Conservation (phyloP, 345 rosid species). For the Eutrema japonicum region DNA sequence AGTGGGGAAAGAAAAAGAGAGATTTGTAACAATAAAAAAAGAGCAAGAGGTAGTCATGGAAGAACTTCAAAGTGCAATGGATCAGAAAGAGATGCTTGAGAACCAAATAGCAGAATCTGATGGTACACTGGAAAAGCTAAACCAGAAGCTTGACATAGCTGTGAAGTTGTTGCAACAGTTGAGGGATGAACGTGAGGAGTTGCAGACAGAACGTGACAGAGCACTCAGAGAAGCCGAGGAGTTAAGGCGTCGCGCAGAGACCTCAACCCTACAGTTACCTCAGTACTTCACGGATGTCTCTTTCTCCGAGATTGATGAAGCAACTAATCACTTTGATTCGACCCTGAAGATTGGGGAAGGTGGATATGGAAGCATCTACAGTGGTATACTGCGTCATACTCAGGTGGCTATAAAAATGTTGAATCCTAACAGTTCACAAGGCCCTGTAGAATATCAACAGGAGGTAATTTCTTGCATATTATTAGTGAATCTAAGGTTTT, state of each 20-base stretch:
- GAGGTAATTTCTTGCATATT: slow-evolving; percentile 60
- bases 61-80: slow-evolving; percentile 54
- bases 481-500: slow-evolving; percentile 1
- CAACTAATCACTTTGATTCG: slow-evolving; percentile 66
- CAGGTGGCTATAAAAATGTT: slow-evolving; percentile 77
- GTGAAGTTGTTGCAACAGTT: slow-evolving; percentile 70
- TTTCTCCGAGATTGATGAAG: slow-evolving; percentile 72
- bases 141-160: slow-evolving; percentile 78
- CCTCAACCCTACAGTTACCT: slow-evolving; percentile 51
- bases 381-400: slow-evolving; percentile 64
- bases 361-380: slow-evolving; percentile 85
- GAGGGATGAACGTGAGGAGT: slow-evolving; percentile 64
- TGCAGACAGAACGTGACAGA: slow-evolving; percentile 72
- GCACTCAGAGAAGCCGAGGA: slow-evolving; percentile 89
- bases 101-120: slow-evolving; percentile 63
- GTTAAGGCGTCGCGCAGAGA: slow-evolving; percentile 63
- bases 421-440: slow-evolving; percentile 74
- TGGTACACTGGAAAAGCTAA: slow-evolving; percentile 57
- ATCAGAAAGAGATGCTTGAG: slow-evolving; percentile 57
- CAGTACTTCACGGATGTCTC: slow-evolving; percentile 72
- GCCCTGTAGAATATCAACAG: slow-evolving; percentile 81
- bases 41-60: slow-evolving; percentile 53
- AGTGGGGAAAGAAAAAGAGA: slow-evolving; percentile 61
- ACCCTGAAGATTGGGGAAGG: slow-evolving; percentile 89
- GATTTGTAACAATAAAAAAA: slow-evolving; percentile 54